Percentiles rank a stretch among this genome's conserved stretches.
Conservation (phyloP, 164 flowering plant species). For the Kingdonia uniflora region DNA sequence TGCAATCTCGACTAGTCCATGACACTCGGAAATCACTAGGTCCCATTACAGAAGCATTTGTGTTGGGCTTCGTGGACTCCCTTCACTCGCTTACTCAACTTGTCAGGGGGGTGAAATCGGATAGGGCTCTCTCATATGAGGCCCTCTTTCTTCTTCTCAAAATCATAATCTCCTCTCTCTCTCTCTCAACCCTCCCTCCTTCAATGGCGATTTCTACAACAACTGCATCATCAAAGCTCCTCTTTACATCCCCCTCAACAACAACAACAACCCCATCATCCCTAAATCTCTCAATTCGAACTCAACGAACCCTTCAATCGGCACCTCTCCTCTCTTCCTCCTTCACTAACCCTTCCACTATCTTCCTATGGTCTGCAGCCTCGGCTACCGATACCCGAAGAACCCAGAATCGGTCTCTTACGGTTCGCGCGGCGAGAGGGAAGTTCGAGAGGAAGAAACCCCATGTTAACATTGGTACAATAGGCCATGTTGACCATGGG, state of each 20-base stretch:
- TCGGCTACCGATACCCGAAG: background rate
- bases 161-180: background rate
- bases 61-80: too few species aligned
- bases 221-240: constrained; percentile 4
- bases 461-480: constrained; percentile 32
- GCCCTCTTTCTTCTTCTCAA: background rate
- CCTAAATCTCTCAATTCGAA: background rate
- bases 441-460: constrained; percentile 34
- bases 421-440: constrained; percentile 24
- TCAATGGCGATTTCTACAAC: constrained; percentile 11
- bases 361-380: constrained; percentile 2
- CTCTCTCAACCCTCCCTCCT: background rate
- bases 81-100: too few species aligned
- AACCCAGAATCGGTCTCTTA: background rate
- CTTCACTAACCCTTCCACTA: constrained; percentile 10
- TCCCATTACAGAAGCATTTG: too few species aligned
- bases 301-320: constrained; percentile 2
- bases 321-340: constrained; percentile 9
- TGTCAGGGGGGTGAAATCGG: background rate
- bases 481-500: constrained; percentile 36
- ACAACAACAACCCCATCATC: background rate
- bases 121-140: background rate
- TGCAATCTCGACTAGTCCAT: too few species aligned
- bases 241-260: constrained; percentile 4
- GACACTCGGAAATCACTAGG: too few species aligned